Conservation (phyloP, 176 grass and related monocot species). For the Zoysia pacifica region DNA sequence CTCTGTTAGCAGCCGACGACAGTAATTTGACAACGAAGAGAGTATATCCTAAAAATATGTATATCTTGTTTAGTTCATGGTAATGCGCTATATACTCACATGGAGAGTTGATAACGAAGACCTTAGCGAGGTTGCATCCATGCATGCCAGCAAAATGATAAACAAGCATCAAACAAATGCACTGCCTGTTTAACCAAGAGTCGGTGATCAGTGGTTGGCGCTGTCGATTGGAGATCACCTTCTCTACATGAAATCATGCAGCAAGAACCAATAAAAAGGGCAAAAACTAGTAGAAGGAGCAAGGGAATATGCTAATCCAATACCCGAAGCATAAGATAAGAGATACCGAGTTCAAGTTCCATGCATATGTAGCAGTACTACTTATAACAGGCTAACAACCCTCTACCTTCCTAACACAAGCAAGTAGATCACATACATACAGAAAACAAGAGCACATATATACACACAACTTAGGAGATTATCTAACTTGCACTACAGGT, state of each 20-base stretch:
- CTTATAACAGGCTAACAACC: neutral
- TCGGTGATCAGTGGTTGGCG: neutral
- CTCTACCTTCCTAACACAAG: slow-evolving; percentile 7
- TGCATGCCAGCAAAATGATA: neutral
- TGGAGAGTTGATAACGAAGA: neutral
- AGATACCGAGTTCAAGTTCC: slow-evolving; percentile 31
- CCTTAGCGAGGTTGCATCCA: neutral
- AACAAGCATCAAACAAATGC: neutral
- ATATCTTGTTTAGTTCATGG: neutral
- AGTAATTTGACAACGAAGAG: too few relatives aligned
- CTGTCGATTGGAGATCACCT: neutral
- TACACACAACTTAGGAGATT: slow-evolving; percentile 28
- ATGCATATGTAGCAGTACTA: neutral
- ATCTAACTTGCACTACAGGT: slow-evolving; percentile 28
- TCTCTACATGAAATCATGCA: slow-evolving; percentile 19
- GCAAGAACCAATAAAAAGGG: slow-evolving; percentile 7
- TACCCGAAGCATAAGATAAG: slow-evolving; percentile 28
- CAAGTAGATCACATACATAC: neutral
- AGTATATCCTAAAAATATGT: too few relatives aligned
- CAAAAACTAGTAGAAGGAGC: neutral
- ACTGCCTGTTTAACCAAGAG: neutral
- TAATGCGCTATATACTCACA: neutral
- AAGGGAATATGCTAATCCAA: slow-evolving; percentile 24
- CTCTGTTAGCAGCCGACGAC: neutral
- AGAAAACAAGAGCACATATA: neutral